Evolutionary conservation across 2,329 filamentous ascomycete species (phyloP).

Genomic region (Aspergillus quadrilineatus): DNA sequence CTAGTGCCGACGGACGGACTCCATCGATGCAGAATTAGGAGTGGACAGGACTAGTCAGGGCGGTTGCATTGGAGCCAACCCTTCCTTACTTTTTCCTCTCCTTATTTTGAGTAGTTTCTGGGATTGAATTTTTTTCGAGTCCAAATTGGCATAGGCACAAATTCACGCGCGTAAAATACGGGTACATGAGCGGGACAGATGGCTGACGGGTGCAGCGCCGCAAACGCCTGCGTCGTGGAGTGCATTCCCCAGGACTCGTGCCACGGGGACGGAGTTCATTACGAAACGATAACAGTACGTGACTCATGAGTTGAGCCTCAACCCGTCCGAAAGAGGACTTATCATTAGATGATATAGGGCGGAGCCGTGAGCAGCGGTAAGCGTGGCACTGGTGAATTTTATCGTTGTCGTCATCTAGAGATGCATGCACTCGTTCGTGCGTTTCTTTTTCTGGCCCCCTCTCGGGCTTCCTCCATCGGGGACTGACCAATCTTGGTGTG

Average conservation of each 20-base stretch:
- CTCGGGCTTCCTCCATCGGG: neutral
- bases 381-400: neutral
- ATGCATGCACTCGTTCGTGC: neutral
- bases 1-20: neutral
- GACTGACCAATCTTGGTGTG: neutral
- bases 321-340: neutral
- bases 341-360: neutral
- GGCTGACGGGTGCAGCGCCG: neutral
- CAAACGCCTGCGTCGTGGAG: neutral
- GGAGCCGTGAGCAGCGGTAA: neutral
- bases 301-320: slow-evolving; percentile 1
- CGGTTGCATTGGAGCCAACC: neutral
- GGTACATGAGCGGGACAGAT: neutral
- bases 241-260: neutral
- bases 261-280: neutral
- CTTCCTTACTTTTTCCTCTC: neutral
- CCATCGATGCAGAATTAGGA: neutral
- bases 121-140: neutral
- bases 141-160: neutral
- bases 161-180: neutral
- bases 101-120: neutral
- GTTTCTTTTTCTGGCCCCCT: neutral
- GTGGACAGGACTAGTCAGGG: slow-evolving; percentile 1
- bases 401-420: neutral
- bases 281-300: neutral